Evolutionary conservation across 345 rosid genomes (phyloP), one percentile per base, ranked within the genome.

Genomic region (Cardamine chenopodiifolia): DNA sequence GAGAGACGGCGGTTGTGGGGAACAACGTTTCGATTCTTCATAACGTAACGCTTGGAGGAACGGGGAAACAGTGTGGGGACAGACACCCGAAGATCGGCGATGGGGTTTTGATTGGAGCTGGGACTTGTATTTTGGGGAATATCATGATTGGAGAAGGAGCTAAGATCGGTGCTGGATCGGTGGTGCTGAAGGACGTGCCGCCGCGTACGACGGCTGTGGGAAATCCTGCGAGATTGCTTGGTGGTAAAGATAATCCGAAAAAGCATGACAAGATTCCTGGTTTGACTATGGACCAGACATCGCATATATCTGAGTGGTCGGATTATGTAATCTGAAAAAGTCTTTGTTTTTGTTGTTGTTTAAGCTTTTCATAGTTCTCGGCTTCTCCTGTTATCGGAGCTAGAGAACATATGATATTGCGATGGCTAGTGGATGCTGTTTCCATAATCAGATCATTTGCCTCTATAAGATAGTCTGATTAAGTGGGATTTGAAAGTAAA

Each of bases 1-100:
- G 98, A 15, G 98, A 94, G 80, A 94, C 98, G 1, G 97, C 98
- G 1, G 96, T 91, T 56, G 86, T 94, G 2, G 98, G 98, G 37
- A 81, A 90, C 72, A 84, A 91, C 58, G 97, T 94, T 47, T 91
- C 98, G 2, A 91, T 94, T 59, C 79, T 94, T 58, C 98, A 94
- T 15, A 90, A 91, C 62, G 97, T 94, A 17, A 91, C 98, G 3
- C 80, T 91, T 8, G 98, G 98, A 2, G 98, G 97, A 12, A 94
- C 98, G 0, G 98, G 98, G 28, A 94, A 94, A 81, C 79, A 45
- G 65, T 79, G 78, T 7, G 98, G 98, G 1, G 98, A 91, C 9
- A 79, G 98, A 74, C 98, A 94, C 32, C 97, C 97, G 0, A 94
- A 94, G 85, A 91, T 91, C n/a, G 97, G 97, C 0, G 86, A 94